Conservation (phyloP, 2,329 filamentous ascomycete genomes). For the Samsoniella hepiali region DNA sequence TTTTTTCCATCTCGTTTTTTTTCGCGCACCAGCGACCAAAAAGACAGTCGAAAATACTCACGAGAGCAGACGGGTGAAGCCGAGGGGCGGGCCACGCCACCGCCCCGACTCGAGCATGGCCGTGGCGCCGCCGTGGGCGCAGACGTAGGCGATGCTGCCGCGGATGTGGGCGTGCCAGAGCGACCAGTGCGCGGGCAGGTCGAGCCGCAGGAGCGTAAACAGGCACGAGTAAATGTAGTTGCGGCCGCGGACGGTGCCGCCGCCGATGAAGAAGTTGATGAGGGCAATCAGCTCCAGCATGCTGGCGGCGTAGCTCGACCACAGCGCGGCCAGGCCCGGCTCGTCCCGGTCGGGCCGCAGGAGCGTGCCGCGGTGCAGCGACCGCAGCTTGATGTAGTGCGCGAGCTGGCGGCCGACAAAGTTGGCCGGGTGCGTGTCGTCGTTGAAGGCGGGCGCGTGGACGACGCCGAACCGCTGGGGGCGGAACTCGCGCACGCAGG, state of each 20-base stretch:
- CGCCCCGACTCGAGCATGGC: background rate
- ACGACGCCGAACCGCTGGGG: background rate
- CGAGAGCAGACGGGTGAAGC: background rate
- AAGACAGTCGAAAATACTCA: background rate
- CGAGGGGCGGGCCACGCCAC: background rate
- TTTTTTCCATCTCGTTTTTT: too few relatives aligned
- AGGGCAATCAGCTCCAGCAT: background rate
- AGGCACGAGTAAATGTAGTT: conserved; percentile 7
- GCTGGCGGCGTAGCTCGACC: background rate
- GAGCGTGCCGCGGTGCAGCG: background rate
- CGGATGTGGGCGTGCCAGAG: background rate
- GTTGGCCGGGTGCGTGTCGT: background rate
- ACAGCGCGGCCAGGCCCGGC: background rate
- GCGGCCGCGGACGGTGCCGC: background rate
- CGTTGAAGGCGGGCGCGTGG: background rate
- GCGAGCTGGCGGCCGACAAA: background rate
- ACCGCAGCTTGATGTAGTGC: background rate
- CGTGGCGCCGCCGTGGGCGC: background rate
- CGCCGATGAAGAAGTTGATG: conserved; percentile 1
- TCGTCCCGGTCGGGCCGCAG: background rate
- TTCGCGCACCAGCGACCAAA: too few relatives aligned
- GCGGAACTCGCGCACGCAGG: background rate
- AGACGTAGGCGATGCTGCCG: background rate
- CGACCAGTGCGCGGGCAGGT: background rate
- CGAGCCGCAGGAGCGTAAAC: background rate